A percentile compares a stretch with the other conserved stretches of the same genome.
phyloP scores from a whole-genome alignment of 2,329 filamentous ascomycete genomes.

The Lithohypha guttulata region DNA sequence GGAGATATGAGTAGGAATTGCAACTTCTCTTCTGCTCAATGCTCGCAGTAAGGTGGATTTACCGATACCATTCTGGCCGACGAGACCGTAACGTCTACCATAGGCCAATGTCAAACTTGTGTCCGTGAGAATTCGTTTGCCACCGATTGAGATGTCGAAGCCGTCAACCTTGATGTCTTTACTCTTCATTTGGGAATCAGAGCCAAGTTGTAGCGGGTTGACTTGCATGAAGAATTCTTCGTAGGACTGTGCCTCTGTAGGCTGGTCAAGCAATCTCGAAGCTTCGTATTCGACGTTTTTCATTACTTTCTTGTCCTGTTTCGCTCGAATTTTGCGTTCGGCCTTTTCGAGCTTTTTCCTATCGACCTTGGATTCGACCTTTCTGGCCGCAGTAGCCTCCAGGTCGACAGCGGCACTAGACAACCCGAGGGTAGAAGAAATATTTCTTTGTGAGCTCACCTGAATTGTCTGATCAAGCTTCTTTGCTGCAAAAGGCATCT shows the following conservation, averaged over 20 bases:
- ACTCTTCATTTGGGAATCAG: conserved; percentile 65
- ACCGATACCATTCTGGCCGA: conserved; percentile 98
- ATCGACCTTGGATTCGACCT: conserved; percentile 95
- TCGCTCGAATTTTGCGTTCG: conserved; percentile 91
- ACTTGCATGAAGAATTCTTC: conserved; percentile 99
- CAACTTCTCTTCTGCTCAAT: conserved; percentile 80
- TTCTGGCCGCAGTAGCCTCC: conserved; percentile 82
- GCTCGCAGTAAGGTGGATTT: conserved; percentile 91
- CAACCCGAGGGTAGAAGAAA: conserved; percentile 88
- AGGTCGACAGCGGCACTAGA: conserved; percentile 77
- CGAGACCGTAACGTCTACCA: conserved; percentile 87
- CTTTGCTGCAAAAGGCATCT: conserved; percentile 65
- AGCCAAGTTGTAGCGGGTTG: conserved; percentile 83
- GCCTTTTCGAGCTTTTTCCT: conserved; percentile 99
- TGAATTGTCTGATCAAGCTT: conserved; percentile 91
- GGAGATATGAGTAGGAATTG: conserved; percentile 93
- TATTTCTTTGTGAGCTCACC: conserved; percentile 85
- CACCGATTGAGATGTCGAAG: conserved; percentile 86
- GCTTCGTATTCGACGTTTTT: conserved; percentile 98
- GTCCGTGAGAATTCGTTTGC: conserved; percentile 78
- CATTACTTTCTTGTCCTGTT: conserved; percentile 97
- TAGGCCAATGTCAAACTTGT: conserved; percentile 84
- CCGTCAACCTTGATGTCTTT: conserved; percentile 98
- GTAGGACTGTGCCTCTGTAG: conserved; percentile 78
- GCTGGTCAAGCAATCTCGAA: conserved; percentile 73